Evolutionary conservation across 768 basidiomycete species (phyloP), one percentile per base, ranked within the genome.

Genomic region (Amanita pallidorosea): DNA sequence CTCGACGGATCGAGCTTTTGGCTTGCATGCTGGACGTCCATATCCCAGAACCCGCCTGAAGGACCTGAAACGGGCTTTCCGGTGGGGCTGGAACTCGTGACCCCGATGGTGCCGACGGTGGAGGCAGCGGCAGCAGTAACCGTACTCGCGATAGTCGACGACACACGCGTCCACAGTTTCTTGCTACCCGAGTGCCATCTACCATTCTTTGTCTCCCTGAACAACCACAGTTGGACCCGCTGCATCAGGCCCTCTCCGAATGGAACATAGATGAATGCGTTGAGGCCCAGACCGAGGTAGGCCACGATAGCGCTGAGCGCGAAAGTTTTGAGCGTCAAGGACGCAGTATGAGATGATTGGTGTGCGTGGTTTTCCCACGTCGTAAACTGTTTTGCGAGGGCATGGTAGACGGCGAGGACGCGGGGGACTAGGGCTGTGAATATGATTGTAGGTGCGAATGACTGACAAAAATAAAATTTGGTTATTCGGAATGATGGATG

Each of bases 181-280:
- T 57, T 7, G 58, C 60, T 8, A 57, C 60, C 11, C 53, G 49
- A 12, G 55, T 56, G 4, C 52, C 53, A 12, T 66, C 65, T 4
- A 64, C 56, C 33, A 18, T 37, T 44, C 15, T 23, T 17, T 7
- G 31, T 23, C 35, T 42, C 36, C 7, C 0, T 33, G 54, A 74
- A 73, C 12, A 77, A 58, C 65, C 67, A 67, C 6, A 65, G 60
- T 56, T 76, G 76, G 7, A 75, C 66, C 45, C 71, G 61, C 7
- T 73, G 68, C 87, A 93, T 91, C 54, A 91, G 80, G 47, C 77
- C 76, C 61, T 85, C 85, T 25, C 93, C 93, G 55, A 94, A 96
- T 0, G 93, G 93, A 4, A 95, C 88, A 63, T 98, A 99, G 45
- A 96, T 79, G 61, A 93, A 97, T 13, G 94, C 92, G n/a, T 86